Evolutionary conservation across 176 grass and related monocot genomes (phyloP).

Genomic region (Juncus inflexus): DNA sequence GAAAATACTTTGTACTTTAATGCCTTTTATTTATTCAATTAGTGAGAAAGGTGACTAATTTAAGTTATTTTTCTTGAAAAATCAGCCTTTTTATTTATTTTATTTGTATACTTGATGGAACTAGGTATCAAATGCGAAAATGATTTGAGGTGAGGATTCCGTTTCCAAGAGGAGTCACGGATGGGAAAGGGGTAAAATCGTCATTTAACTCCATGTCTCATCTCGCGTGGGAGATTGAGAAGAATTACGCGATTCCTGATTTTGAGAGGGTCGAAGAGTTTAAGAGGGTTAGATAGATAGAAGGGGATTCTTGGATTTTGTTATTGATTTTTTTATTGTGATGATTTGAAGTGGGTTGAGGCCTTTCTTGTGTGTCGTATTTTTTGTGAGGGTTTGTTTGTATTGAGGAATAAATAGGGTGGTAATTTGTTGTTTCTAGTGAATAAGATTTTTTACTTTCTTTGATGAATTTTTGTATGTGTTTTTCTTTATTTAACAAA

Average conservation of each 20-base stretch:
- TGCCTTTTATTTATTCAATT: too few species aligned
- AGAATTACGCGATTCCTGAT: conserved; percentile 50
- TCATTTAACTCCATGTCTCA: conserved; percentile 95
- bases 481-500: too few species aligned
- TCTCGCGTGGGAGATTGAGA: conserved; percentile 94
- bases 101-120: conserved; percentile 6
- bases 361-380: conserved; percentile 2
- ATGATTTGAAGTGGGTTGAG: conserved; percentile 9
- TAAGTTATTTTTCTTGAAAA: too few species aligned
- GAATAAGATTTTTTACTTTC: too few species aligned
- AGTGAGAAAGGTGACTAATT: too few species aligned
- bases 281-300: conserved; percentile 73
- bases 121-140: conserved; percentile 52
- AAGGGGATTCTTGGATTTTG: not conserved
- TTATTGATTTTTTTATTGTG: not conserved
- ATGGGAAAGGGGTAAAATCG: conserved; percentile 82
- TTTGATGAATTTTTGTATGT: too few species aligned
- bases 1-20: too few species aligned
- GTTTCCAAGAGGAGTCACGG: conserved; percentile 72
- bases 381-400: conserved; percentile 2
- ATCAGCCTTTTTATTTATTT: conserved; percentile 4
- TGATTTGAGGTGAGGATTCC: conserved; percentile 65
- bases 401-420: too few species aligned
- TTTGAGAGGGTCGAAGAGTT: conserved; percentile 68
- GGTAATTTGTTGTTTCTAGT: too few species aligned